A percentile compares a stretch with the other conserved stretches of the same genome.
These are phyloP conservation scores for Penicillium sp. DNA, from an alignment of 2,329 filamentous ascomycete genomes.

Conservation along the genomic window DNA sequence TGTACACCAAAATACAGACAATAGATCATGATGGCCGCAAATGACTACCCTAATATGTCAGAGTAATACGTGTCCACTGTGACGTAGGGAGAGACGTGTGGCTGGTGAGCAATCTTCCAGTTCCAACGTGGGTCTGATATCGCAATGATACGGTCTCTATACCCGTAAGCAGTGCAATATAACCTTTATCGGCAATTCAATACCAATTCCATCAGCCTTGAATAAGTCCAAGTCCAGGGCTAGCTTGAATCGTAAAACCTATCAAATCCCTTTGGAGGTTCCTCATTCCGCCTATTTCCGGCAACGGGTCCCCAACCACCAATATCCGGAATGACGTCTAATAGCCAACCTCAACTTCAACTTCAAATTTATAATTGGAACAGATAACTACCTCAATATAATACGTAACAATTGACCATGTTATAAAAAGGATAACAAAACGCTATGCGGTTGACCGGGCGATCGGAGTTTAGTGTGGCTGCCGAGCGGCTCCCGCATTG, in stretches of 20 bases:
- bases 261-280: not conserved
- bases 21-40: not conserved
- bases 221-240: not conserved
- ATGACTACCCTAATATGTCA: not conserved
- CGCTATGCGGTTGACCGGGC: conserved; percentile 2
- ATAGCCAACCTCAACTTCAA: not conserved
- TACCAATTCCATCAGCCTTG: not conserved
- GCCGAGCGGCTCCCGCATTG: conserved; percentile 18
- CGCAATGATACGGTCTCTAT: not conserved
- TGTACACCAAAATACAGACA: not conserved
- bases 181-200: not conserved
- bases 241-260: not conserved
- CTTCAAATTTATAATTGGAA: not conserved
- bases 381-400: not conserved
- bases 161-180: not conserved
- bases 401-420: not conserved
- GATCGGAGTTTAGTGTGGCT: conserved; percentile 6
- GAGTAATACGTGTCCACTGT: conserved; percentile 12
- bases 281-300: conserved; percentile 2
- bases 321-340: not conserved
- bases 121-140: conserved; percentile 2
- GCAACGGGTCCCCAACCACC: not conserved
- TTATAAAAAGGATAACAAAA: not conserved
- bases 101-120: not conserved
- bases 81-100: conserved; percentile 9